Evolutionary conservation across 2,329 filamentous ascomycete genomes (phyloP), one percentile per base, ranked within the genome.

Genomic region (Xylariales sp.): DNA sequence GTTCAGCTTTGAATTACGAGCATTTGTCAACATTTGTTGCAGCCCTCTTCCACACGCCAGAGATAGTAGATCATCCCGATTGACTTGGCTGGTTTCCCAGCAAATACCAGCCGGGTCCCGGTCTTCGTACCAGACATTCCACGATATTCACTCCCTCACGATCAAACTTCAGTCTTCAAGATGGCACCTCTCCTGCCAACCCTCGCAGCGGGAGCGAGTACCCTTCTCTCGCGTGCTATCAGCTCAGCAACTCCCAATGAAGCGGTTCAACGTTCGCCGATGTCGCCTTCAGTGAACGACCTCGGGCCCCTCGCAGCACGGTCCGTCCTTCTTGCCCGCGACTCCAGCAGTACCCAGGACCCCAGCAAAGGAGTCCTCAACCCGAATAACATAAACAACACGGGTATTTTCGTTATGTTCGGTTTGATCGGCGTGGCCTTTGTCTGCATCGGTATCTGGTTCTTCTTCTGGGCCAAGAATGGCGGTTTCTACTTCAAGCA

Each of bases 401-500:
- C 73, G 15, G 86, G 81, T 44, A 80, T 95, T 54, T 86, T 97
- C 58, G 83, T 84, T 1, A 70, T 97, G 1, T 95, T 97, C 59
- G 91, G 86, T 9, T 62, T 96, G 14, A 80, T 97, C 39, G 88
- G 87, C 24, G 81, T 82, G 1, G 79, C 69, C 22, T 85, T 97
- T 58, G 85, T 93, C 18, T 45, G 86, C 3, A 77, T 73, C 0
- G 78, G 75, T 18, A 88, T 97, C 58, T 98, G 93, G 90, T 96
- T 98, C 76, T 97, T 98, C 76, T 95, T 95, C 75, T 94, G 88
- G 86, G 91, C 91, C 43, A 91, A 86, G 67, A 95, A 97, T 54
- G 93, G 93, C 47, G 93, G 93, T 11, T 96, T 97, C 69, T 71
- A 86, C 49, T 97, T 89, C 74, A 76, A 77, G 34, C 70, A 94